phyloP scores from a whole-genome alignment of 805 yeast species.

The Ogataea polymorpha region DNA sequence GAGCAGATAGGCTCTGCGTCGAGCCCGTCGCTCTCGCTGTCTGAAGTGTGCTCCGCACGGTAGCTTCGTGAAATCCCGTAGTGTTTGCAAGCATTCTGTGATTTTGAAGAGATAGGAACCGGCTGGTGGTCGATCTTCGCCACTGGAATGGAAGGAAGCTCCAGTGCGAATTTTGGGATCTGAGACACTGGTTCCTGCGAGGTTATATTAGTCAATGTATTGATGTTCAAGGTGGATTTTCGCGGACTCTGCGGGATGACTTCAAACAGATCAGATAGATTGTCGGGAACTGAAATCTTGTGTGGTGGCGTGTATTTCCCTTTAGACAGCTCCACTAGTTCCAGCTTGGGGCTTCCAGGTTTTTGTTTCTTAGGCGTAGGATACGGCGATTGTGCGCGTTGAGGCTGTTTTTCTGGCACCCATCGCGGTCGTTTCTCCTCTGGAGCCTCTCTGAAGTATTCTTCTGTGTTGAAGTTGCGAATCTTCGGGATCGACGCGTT shows the following conservation, averaged over 20 bases:
- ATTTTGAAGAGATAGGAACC: background rate
- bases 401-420: conserved; percentile 1
- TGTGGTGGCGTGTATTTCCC: background rate
- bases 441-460: conserved; percentile 19
- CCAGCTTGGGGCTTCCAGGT: background rate
- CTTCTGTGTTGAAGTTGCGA: conserved; percentile 11
- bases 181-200: background rate
- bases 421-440: conserved; percentile 12
- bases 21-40: conserved; percentile 17
- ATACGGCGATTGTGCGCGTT: background rate
- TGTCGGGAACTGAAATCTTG: background rate
- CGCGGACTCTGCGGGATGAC: conserved; percentile 7
- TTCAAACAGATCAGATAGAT: conserved; percentile 4
- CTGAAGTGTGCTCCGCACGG: conserved; percentile 16
- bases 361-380: background rate
- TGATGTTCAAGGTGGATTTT: background rate
- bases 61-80: conserved; percentile 33
- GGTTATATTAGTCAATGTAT: background rate
- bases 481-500: conserved; percentile 19
- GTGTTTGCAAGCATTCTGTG: conserved; percentile 8
- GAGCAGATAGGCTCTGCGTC: conserved; percentile 8
- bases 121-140: background rate
- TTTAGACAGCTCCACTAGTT: too few species aligned
- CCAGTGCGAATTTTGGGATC: too few species aligned
- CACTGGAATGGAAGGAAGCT: too few species aligned